Evolutionary conservation across 495 filamentous ascomycete species (phyloP).

Genomic region (Neurospora sublineolata): DNA sequence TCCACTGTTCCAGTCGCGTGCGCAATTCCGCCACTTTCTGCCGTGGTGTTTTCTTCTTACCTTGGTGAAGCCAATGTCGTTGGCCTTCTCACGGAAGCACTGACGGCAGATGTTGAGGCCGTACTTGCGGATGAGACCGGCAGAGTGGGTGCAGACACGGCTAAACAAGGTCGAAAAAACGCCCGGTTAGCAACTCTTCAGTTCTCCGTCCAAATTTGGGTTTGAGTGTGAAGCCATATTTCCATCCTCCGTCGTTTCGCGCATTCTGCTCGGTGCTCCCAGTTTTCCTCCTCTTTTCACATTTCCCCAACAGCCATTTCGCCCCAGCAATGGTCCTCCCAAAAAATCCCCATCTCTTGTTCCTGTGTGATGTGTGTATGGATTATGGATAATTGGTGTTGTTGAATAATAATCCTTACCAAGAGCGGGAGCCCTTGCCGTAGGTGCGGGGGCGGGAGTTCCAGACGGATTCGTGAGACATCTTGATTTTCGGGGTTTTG

Average conservation of each 20-base stretch:
- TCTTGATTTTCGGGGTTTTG: constrained; percentile 34
- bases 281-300: not conserved
- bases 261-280: not conserved
- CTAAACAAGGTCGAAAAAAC: constrained; percentile 31
- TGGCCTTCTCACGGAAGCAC: constrained; percentile 96
- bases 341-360: not conserved
- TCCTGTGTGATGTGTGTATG: not conserved
- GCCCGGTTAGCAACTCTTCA: constrained; percentile 12
- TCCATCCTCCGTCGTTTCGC: not conserved
- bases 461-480: constrained; percentile 99
- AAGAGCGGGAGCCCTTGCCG: constrained; percentile 86
- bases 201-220: constrained; percentile 7
- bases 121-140: constrained; percentile 97
- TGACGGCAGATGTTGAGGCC: constrained; percentile 99
- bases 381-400: not conserved
- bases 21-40: not conserved
- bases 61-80: constrained; percentile 97
- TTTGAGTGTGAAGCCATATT: not conserved
- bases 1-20: not conserved
- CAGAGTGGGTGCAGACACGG: constrained; percentile 91
- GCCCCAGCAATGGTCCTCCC: not conserved
- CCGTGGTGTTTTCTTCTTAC: constrained; percentile 35
- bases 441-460: constrained; percentile 93
- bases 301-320: not conserved
- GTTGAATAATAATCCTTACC: constrained; percentile 45